phyloP scores from a whole-genome alignment of 768 basidiomycete species.

The Suillus americanus region DNA sequence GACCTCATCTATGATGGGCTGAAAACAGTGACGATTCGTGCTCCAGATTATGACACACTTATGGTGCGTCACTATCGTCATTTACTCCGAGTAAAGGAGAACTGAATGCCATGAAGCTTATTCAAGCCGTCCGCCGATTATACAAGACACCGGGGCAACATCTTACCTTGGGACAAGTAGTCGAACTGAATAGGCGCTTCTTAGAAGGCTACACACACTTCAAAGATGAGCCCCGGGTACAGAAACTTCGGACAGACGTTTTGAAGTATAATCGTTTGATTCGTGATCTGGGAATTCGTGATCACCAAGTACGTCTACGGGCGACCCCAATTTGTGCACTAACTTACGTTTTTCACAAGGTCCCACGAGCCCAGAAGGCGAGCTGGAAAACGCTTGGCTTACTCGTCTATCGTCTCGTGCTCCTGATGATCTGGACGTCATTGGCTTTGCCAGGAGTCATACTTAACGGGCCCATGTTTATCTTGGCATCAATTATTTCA shows the following conservation, averaged over 20 bases:
- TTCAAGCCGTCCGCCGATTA: slow-evolving; percentile 90
- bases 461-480: slow-evolving; percentile 91
- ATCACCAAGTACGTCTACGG: slow-evolving; percentile 71
- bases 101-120: slow-evolving; percentile 53
- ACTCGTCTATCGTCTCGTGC: slow-evolving; percentile 75
- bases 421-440: slow-evolving; percentile 78
- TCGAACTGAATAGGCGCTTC: slow-evolving; percentile 90
- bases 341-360: slow-evolving; percentile 40
- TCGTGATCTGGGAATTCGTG: slow-evolving; percentile 86
- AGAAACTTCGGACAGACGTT: slow-evolving; percentile 76
- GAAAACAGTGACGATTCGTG: slow-evolving; percentile 93
- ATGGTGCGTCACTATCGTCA: slow-evolving; percentile 62
- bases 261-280: slow-evolving; percentile 87
- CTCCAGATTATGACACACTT: slow-evolving; percentile 96
- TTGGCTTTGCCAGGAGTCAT: slow-evolving; percentile 90
- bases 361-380: slow-evolving; percentile 83
- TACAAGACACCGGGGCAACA: slow-evolving; percentile 96
- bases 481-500: slow-evolving; percentile 86
- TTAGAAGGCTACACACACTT: slow-evolving; percentile 92
- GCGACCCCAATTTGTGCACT: slow-evolving; percentile 4
- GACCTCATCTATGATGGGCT: slow-evolving; percentile 90
- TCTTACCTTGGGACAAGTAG: slow-evolving; percentile 91
- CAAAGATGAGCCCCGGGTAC: slow-evolving; percentile 88
- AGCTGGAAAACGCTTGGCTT: slow-evolving; percentile 86
- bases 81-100: background rate